A percentile compares a stretch with the other conserved stretches of the same genome.
Conservation (phyloP, 75 land plant species). For the Chamaecyparis obtusa region DNA sequence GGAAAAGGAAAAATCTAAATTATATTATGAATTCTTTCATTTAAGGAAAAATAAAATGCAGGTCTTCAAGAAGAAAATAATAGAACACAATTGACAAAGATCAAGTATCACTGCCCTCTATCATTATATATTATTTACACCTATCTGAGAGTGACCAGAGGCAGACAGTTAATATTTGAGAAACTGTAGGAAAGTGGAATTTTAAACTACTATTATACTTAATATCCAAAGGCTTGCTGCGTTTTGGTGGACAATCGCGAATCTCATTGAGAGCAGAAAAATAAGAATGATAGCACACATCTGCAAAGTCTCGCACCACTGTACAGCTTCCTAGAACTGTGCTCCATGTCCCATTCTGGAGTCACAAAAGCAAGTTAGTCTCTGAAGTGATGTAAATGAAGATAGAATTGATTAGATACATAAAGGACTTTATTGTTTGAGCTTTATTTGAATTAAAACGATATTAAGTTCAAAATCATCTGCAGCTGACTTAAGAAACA, state of each 20-base stretch:
- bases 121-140: not conserved
- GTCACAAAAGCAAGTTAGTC: slow-evolving; percentile 2
- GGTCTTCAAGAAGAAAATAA: not conserved
- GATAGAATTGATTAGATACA: not conserved
- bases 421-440: not conserved
- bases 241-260: slow-evolving; percentile 31
- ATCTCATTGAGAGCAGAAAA: slow-evolving; percentile 74
- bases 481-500: not conserved
- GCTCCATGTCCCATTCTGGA: slow-evolving; percentile 76
- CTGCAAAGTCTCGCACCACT: slow-evolving; percentile 75
- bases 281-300: slow-evolving; percentile 85
- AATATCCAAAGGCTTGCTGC: slow-evolving; percentile 68
- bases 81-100: not conserved
- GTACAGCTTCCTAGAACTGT: slow-evolving; percentile 76
- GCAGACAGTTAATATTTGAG: not conserved
- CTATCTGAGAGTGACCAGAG: not conserved
- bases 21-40: not conserved
- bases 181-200: not conserved
- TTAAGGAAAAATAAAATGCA: not conserved
- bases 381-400: not conserved
- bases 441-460: not conserved
- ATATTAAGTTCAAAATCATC: not conserved
- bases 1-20: not conserved
- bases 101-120: not conserved
- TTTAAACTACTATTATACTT: slow-evolving; percentile 39